A percentile compares a stretch with the other conserved stretches of the same genome.
Evolutionary conservation across 257 asterid species (phyloP).

Genomic region (Solanum paucissectum): DNA sequence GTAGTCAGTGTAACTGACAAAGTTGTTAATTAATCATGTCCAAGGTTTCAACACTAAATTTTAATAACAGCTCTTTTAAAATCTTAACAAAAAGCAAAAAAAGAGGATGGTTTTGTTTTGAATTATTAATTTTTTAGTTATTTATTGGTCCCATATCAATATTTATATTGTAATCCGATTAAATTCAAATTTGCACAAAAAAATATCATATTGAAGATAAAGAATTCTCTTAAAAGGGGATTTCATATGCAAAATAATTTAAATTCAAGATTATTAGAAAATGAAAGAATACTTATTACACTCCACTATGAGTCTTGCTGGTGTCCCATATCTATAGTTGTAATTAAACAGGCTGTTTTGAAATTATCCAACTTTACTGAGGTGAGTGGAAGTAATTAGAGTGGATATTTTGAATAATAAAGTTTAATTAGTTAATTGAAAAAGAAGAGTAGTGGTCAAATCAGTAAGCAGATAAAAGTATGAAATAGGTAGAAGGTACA

Average conservation of each 20-base stretch:
- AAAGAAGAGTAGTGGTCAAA: not conserved
- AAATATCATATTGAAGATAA: no score
- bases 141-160: not conserved
- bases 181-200: no score
- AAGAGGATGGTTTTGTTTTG: not conserved
- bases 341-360: not conserved
- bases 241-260: no score
- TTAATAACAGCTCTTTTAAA: not conserved
- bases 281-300: no score
- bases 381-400: not conserved
- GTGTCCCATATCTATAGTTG: not conserved
- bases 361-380: not conserved
- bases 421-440: not conserved
- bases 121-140: not conserved
- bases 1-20: constrained; percentile 12
- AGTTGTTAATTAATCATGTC: constrained; percentile 12
- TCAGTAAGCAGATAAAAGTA: not conserved
- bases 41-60: not conserved
- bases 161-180: no score
- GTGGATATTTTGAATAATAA: not conserved
- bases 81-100: not conserved
- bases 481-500: not conserved
- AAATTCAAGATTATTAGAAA: no score
- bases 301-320: not conserved
- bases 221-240: no score